Evolutionary conservation across 768 basidiomycete genomes (phyloP).

Genomic region (Pholiota microspora): DNA sequence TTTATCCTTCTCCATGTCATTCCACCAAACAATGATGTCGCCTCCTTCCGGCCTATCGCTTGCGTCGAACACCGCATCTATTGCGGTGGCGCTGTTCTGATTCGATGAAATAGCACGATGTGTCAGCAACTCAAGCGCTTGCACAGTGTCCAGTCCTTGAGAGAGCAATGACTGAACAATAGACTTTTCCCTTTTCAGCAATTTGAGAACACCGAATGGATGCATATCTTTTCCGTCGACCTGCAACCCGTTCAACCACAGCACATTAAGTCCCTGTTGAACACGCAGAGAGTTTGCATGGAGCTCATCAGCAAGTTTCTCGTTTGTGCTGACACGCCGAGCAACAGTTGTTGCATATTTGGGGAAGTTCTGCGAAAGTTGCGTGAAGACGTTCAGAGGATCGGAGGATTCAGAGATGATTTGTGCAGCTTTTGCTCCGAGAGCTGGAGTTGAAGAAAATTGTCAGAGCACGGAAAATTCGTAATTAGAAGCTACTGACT

Average conservation of each 20-base stretch:
- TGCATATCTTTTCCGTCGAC: conserved; percentile 65
- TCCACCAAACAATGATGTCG: conserved; percentile 79
- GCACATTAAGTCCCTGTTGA: conserved; percentile 49
- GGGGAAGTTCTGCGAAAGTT: conserved; percentile 87
- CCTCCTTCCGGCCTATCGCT: conserved; percentile 84
- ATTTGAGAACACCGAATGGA: conserved; percentile 68
- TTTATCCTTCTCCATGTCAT: conserved; percentile 84
- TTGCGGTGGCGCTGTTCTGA: conserved; percentile 44
- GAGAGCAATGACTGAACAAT: conserved; percentile 56
- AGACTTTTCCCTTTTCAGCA: conserved; percentile 69
- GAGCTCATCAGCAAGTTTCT: conserved; percentile 53
- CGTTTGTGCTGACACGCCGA: conserved; percentile 59
- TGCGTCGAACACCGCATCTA: conserved; percentile 86
- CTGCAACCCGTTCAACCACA: conserved; percentile 81
- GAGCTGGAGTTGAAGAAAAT: conserved; percentile 35
- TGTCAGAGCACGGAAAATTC: background rate
- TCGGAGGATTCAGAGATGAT: conserved; percentile 62
- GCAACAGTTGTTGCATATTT: conserved; percentile 76
- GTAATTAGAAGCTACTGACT: conserved; percentile 28
- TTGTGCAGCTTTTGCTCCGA: conserved; percentile 75
- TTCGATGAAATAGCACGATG: conserved; percentile 55
- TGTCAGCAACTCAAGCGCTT: conserved; percentile 74
- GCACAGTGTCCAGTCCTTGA: conserved; percentile 57
- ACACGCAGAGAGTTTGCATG: conserved; percentile 52
- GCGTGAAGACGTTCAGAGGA: conserved; percentile 55